These are phyloP conservation scores for Crithidia bombi DNA, from an alignment of 208 protist genomes.

Conservation along the genomic window DNA sequence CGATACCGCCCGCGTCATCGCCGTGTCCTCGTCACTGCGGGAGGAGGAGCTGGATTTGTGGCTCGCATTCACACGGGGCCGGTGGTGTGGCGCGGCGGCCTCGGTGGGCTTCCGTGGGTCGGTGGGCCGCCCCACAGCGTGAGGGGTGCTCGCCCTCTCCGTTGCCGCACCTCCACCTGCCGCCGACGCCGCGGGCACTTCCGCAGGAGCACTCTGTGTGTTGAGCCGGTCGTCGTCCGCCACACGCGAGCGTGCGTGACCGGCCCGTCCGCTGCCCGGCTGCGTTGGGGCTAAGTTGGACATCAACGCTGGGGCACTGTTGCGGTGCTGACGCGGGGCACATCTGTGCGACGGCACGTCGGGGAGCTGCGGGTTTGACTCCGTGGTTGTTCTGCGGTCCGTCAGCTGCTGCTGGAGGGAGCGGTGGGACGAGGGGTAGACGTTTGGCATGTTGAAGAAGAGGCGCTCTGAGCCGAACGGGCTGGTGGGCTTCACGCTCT, in stretches of 20 bases:
- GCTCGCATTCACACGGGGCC: neutral
- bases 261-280: neutral
- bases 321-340: neutral
- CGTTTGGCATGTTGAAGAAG: neutral
- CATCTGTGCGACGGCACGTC: neutral
- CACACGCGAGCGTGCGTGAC: neutral
- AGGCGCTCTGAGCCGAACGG: neutral
- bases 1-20: neutral
- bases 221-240: neutral
- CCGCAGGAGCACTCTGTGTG: neutral
- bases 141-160: neutral
- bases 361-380: constrained; percentile 4
- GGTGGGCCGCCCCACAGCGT: neutral
- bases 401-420: neutral
- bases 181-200: neutral
- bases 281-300: neutral
- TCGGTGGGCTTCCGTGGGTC: neutral
- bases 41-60: neutral
- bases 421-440: neutral
- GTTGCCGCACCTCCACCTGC: neutral
- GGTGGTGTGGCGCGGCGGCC: neutral
- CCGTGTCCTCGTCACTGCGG: neutral
- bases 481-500: constrained; percentile 2
- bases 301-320: constrained; percentile 7
- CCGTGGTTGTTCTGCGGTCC: neutral